Conservation (phyloP, 495 filamentous ascomycete genomes). For the Aeminium ludgeri region DNA sequence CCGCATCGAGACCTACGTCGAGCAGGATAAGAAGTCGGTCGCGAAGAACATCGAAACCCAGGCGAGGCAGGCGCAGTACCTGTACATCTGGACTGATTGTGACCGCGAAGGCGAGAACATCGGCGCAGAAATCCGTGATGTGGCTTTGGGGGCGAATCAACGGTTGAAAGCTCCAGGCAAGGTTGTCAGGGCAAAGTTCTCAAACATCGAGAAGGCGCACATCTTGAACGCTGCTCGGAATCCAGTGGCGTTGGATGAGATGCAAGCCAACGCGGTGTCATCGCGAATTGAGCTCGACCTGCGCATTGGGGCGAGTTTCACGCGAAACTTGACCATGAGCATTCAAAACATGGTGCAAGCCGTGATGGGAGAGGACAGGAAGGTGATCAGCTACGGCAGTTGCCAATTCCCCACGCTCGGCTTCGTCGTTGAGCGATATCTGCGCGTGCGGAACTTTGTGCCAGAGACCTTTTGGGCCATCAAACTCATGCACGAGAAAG, state of each 20-base stretch:
- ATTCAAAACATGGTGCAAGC: slow-evolving; percentile 48
- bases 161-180: slow-evolving; percentile 34
- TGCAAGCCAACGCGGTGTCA: slow-evolving; percentile 71
- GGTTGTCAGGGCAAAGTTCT: slow-evolving; percentile 77
- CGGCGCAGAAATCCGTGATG: slow-evolving; percentile 74
- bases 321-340: slow-evolving; percentile 65
- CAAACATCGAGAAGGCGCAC: slow-evolving; percentile 91
- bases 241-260: slow-evolving; percentile 64
- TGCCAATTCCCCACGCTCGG: slow-evolving; percentile 96
- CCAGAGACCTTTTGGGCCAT: slow-evolving; percentile 88
- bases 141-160: slow-evolving; percentile 56
- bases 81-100: slow-evolving; percentile 98
- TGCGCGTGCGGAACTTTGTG: slow-evolving; percentile 80
- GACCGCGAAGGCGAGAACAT: slow-evolving; percentile 97
- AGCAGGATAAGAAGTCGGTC: slow-evolving; percentile 60
- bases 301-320: slow-evolving; percentile 80
- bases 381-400: slow-evolving; percentile 83
- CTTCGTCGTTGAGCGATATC: slow-evolving; percentile 92
- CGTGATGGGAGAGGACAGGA: slow-evolving; percentile 26
- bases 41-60: slow-evolving; percentile 69
- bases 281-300: slow-evolving; percentile 87
- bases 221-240: slow-evolving; percentile 68
- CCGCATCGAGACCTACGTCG: slow-evolving; percentile 47
- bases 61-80: slow-evolving; percentile 46
- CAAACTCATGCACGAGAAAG: slow-evolving; percentile 60